These are phyloP conservation scores for Lichtheimia ramosa DNA, from an alignment of 371 early-diverging fungal genomes.

Conservation along the genomic window DNA sequence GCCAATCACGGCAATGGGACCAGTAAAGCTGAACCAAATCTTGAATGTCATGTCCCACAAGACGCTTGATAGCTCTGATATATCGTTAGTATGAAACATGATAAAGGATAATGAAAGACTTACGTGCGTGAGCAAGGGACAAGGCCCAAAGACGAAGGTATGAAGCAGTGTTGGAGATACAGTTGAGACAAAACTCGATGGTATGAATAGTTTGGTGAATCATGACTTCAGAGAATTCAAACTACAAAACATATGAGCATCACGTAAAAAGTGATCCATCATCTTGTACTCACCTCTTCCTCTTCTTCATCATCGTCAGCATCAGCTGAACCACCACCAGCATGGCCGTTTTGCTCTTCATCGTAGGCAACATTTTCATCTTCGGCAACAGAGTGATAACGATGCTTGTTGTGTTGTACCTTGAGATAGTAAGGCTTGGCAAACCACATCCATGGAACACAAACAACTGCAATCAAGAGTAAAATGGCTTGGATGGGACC, in stretches of 20 bases:
- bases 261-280: not conserved
- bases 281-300: constrained; percentile 10
- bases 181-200: constrained; percentile 98
- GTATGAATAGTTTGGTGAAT: constrained; percentile 98
- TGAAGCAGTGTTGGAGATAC: constrained; percentile 99
- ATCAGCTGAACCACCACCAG: constrained; percentile 8
- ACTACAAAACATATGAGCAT: constrained; percentile 38
- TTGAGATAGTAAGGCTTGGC: constrained; percentile 91
- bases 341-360: constrained; percentile 10
- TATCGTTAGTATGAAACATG: not conserved
- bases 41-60: constrained; percentile 95
- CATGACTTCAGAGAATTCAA: constrained; percentile 93
- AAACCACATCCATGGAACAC: constrained; percentile 99
- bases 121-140: constrained; percentile 98
- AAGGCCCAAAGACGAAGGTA: constrained; percentile 99
- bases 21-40: constrained; percentile 59
- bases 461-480: constrained; percentile 83
- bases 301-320: constrained; percentile 57
- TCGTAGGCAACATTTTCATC: constrained; percentile 40
- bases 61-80: constrained; percentile 92
- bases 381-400: constrained; percentile 57
- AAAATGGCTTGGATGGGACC: constrained; percentile 83
- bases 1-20: constrained; percentile 58
- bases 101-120: constrained; percentile 15
- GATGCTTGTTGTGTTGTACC: constrained; percentile 81